These are phyloP conservation scores for Medicago lupulina DNA, from an alignment of 306 rosid genomes.

Conservation along the genomic window DNA sequence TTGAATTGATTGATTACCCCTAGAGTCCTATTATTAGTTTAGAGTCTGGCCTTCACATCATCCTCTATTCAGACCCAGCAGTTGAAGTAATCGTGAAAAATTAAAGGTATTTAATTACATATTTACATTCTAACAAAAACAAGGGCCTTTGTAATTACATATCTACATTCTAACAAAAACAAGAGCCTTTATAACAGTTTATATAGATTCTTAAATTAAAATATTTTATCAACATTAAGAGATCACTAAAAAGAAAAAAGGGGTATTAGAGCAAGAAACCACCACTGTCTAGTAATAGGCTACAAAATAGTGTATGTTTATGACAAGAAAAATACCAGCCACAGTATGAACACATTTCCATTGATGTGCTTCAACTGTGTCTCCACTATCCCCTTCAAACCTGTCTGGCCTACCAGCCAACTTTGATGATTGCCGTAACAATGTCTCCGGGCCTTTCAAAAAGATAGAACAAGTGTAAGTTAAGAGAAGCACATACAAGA, in stretches of 20 bases:
- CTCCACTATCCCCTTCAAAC: constrained; percentile 70
- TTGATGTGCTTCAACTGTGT: constrained; percentile 81
- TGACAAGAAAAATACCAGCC: constrained; percentile 64
- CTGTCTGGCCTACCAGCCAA: constrained; percentile 61
- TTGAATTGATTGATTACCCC: constrained; percentile 23
- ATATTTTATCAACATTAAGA: constrained; percentile 19
- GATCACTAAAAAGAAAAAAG: constrained; percentile 26
- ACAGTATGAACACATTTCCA: constrained; percentile 88
- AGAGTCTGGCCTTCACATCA: constrained; percentile 15
- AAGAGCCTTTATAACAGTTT: constrained; percentile 14
- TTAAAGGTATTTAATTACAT: constrained; percentile 16
- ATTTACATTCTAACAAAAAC: not conserved
- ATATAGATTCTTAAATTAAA: constrained; percentile 31
- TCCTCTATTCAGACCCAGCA: constrained; percentile 30
- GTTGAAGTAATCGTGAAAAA: constrained; percentile 19
- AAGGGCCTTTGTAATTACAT: too few species aligned
- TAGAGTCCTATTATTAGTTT: constrained; percentile 4
- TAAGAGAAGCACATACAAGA: not conserved
- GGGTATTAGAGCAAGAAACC: constrained; percentile 24
- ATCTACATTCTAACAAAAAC: not conserved
- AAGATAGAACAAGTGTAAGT: constrained; percentile 28
- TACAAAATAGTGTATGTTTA: constrained; percentile 29
- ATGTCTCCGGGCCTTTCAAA: constrained; percentile 81
- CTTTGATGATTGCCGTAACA: constrained; percentile 75
- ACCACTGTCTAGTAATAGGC: constrained; percentile 27